Conservation (phyloP, 2,329 filamentous ascomycete genomes). For the Nemania diffusa region DNA sequence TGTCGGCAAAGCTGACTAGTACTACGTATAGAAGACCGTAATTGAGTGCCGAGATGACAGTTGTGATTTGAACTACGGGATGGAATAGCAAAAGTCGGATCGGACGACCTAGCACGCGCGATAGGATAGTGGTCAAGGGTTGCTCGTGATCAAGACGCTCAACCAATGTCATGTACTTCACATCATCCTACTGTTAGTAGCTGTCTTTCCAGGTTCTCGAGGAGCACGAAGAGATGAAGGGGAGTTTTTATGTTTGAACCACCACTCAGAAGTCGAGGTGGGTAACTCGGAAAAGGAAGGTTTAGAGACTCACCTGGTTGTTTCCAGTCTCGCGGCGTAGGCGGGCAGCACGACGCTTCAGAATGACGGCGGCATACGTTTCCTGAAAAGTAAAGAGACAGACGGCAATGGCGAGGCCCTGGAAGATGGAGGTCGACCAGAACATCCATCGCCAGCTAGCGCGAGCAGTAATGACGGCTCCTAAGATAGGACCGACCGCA, state of each 20-base stretch:
- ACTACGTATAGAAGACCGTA: constrained; percentile 73
- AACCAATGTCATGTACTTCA: constrained; percentile 40
- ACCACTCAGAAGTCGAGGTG: too few relatives aligned
- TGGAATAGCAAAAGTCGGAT: constrained; percentile 67
- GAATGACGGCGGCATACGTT: constrained; percentile 53
- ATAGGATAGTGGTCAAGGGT: neutral
- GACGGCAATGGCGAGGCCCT: constrained; percentile 51
- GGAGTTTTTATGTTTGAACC: too few relatives aligned
- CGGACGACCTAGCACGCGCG: constrained; percentile 58
- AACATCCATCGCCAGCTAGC: constrained; percentile 59
- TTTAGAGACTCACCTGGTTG: constrained; percentile 8
- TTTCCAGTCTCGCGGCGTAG: constrained; percentile 50
- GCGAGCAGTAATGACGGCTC: constrained; percentile 52
- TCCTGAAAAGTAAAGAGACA: constrained; percentile 52
- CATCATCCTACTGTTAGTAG: constrained; percentile 46
- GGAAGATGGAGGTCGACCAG: constrained; percentile 57
- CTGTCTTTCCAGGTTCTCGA: constrained; percentile 54
- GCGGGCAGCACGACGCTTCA: constrained; percentile 48
- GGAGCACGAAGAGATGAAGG: too few relatives aligned
- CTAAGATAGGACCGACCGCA: constrained; percentile 49
- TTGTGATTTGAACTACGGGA: constrained; percentile 67
- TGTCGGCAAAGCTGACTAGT: constrained; percentile 67
- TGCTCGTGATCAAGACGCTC: constrained; percentile 42
- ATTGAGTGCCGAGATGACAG: constrained; percentile 65
- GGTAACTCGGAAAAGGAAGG: too few relatives aligned